Base-by-base conservation (phyloP, 2,329 filamentous ascomycete genomes). In the Pseudogymnoascus sp. region DNA sequence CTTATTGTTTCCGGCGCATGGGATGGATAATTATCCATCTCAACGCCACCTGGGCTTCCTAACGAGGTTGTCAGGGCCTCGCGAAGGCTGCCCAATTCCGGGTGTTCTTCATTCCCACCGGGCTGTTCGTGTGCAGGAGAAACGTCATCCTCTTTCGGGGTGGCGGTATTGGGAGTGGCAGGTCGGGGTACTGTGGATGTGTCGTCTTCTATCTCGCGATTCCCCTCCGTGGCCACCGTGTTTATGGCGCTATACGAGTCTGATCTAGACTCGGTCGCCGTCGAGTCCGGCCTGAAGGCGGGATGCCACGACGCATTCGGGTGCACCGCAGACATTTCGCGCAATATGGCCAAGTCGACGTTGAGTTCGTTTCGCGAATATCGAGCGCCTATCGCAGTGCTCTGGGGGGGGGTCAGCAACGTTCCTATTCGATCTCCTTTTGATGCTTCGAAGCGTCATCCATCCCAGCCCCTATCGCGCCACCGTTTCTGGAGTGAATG, bases 231-330 rank as follows among this genome's bases (percentile, higher is more conserved):
- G 28, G 28, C 18, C 61, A 36, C 60, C 56, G 63, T 46, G 3
- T 49, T 23, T 23, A 53, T 18, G 40, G 64, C 21, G 31, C 64
- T 59, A 16, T 23, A 43, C 9, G 65, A 18, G 28, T 68, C 63
- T 43, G 64, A 31, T 40, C 64, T 62, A 49, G 67, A 64, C 65
- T 65, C 40, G 34, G 70, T 67, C 59, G 70, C 68, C 42, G 65
- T 63, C 63, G 74, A 71, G 69, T 82, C 76, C 65, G 81, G 80
- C 79, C 79, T 80, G 70, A 79, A 74, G 59, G 81, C 80, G 63
- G 80, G 80, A 74, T 83, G 76, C 80, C 80, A 82, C 64, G 79
- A 76, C 66, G 77, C 74, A 68, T 71, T 75, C 49, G 76, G 72
- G 65, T 75, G 74, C 71, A 78, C 75, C 62, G 77, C 76, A 63